phyloP scores from a whole-genome alignment of 1,284 basidiomycete species.

The Sporisorium exsertum region DNA sequence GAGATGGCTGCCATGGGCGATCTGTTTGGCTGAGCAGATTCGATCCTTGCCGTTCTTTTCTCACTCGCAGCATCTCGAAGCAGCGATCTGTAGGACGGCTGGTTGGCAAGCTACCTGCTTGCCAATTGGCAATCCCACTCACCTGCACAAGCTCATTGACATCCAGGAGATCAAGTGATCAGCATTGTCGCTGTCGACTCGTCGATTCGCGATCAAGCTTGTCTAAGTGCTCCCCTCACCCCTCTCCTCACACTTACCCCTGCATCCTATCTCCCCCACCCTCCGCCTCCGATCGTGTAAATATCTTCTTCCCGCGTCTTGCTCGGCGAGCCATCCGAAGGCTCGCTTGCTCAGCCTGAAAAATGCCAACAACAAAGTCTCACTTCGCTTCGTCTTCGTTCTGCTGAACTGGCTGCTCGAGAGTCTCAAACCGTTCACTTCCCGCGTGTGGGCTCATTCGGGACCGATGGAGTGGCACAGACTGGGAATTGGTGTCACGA shows the following conservation, averaged over 20 bases:
- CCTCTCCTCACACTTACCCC: background rate
- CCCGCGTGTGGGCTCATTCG: no score
- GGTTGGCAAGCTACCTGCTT: background rate
- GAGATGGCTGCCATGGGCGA: conserved; percentile 72
- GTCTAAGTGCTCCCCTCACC: background rate
- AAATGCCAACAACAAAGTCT: conserved; percentile 1
- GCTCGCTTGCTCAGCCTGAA: background rate
- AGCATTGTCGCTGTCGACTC: background rate
- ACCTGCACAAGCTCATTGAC: background rate
- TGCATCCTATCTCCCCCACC: background rate
- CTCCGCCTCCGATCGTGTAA: background rate
- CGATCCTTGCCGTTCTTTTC: background rate
- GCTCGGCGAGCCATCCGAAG: background rate
- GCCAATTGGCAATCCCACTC: background rate
- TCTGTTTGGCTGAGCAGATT: conserved; percentile 58
- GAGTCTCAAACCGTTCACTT: no score
- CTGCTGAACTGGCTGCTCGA: no score
- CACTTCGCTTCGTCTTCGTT: background rate
- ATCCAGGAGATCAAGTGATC: background rate
- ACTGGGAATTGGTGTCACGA: no score
- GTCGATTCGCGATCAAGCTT: background rate
- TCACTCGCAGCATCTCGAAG: background rate
- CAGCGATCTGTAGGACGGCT: background rate
- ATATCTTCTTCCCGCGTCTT: background rate
- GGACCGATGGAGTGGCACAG: no score